Evolutionary conservation across 2,329 filamentous ascomycete species (phyloP).

Genomic region (Diaporthe aspalathi): DNA sequence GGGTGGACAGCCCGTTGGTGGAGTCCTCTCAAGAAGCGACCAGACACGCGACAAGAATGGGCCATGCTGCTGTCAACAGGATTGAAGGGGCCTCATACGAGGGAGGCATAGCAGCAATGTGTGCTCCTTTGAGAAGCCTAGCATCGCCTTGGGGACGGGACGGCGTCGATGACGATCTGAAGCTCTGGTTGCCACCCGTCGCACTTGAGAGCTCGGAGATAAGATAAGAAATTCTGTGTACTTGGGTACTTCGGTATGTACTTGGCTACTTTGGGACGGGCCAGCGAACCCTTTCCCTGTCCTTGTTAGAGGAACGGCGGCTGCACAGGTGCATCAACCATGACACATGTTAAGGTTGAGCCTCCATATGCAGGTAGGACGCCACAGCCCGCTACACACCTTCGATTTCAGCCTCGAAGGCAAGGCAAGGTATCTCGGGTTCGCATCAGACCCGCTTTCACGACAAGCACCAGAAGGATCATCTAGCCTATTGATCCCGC

Average conservation of each 20-base stretch:
- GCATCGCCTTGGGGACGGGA: not conserved
- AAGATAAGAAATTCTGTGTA: conserved; percentile 18
- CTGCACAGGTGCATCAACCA: too few relatives aligned
- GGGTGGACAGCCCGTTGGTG: not conserved
- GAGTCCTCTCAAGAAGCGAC: conserved; percentile 16
- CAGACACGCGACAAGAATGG: conserved; percentile 20
- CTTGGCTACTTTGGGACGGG: not conserved
- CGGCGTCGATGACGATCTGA: conserved; percentile 30
- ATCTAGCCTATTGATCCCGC: too few relatives aligned
- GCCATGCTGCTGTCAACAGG: conserved; percentile 30
- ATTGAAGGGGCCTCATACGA: not conserved
- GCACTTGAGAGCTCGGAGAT: conserved; percentile 21
- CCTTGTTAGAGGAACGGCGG: too few relatives aligned
- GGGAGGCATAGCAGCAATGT: conserved; percentile 8
- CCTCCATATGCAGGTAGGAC: too few relatives aligned
- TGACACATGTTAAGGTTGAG: too few relatives aligned
- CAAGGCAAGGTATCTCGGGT: too few relatives aligned
- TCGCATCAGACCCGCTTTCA: too few relatives aligned
- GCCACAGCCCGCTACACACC: too few relatives aligned
- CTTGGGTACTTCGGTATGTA: not conserved
- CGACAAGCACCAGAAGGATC: too few relatives aligned
- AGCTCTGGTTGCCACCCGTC: conserved; percentile 23
- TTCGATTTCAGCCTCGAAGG: too few relatives aligned
- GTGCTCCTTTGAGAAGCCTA: conserved; percentile 6
- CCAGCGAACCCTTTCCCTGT: too few relatives aligned